Evolutionary conservation across 192 early-diverging fungal species (phyloP).

Genomic region (Gryganskiella cystojenkinii): DNA sequence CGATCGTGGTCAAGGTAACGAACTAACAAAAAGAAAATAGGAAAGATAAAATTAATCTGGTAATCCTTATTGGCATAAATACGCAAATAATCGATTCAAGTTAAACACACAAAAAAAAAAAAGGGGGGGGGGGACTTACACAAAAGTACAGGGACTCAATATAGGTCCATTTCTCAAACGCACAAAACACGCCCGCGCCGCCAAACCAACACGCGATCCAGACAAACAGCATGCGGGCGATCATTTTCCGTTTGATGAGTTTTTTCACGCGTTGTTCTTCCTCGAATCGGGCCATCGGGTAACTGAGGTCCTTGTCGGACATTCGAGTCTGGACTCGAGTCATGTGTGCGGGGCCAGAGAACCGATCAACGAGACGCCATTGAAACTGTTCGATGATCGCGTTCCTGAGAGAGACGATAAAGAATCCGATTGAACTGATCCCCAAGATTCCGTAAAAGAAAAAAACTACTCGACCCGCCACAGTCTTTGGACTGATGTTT

Average conservation of each 20-base stretch:
- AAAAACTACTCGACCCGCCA: constrained; percentile 22
- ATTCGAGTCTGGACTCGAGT: constrained; percentile 43
- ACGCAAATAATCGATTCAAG: too few relatives aligned
- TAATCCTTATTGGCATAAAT: too few relatives aligned
- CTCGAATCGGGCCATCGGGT: constrained; percentile 24
- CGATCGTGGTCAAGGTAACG: constrained; percentile 49
- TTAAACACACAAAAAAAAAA: constrained; percentile 1
- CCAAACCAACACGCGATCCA: constrained; percentile 49
- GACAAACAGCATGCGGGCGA: constrained; percentile 25
- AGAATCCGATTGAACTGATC: constrained; percentile 32
- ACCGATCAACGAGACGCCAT: constrained; percentile 33
- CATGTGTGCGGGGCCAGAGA: constrained; percentile 31
- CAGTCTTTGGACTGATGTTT: constrained; percentile 28
- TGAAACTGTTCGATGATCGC: constrained; percentile 45
- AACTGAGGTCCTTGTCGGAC: constrained; percentile 29
- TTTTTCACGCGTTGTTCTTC: constrained; percentile 37
- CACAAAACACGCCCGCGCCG: constrained; percentile 46
- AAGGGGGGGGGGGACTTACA: constrained; percentile 1
- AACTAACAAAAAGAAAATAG: constrained; percentile 13
- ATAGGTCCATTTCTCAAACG: constrained; percentile 38
- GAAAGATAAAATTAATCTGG: neutral
- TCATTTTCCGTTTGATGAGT: constrained; percentile 36
- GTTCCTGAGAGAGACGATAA: constrained; percentile 38
- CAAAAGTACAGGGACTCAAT: constrained; percentile 46
- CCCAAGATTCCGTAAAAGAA: constrained; percentile 38